phyloP scores from a whole-genome alignment of 2,329 filamentous ascomycete genomes.

The Dactylonectria estremocensis region DNA sequence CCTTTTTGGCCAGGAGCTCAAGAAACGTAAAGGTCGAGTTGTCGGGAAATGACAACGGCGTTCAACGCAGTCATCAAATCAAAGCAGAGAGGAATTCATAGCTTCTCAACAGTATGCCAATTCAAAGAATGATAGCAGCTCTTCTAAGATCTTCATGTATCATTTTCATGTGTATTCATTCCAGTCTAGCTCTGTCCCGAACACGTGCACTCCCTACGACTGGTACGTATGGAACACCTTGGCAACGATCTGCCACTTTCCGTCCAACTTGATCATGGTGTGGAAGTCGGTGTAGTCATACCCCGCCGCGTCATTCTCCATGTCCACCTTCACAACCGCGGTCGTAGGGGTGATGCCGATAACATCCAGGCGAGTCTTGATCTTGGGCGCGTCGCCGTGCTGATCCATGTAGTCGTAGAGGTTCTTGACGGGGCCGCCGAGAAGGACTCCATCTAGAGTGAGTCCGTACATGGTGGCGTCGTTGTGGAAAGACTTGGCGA shows the following conservation, averaged over 20 bases:
- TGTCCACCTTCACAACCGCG: constrained; percentile 34
- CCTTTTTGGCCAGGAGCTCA: background rate
- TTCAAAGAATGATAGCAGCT: background rate
- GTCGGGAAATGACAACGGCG: constrained; percentile 4
- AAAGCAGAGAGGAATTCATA: too few species aligned
- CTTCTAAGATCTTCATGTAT: background rate
- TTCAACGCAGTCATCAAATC: background rate
- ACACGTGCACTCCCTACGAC: background rate
- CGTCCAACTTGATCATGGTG: constrained; percentile 36
- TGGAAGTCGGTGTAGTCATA: constrained; percentile 32
- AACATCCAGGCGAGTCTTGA: constrained; percentile 33
- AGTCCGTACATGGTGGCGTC: constrained; percentile 34
- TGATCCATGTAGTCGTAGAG: constrained; percentile 14
- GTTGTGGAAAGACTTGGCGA: constrained; percentile 31
- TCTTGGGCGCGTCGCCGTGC: constrained; percentile 13
- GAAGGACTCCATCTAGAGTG: constrained; percentile 3
- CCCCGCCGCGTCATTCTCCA: constrained; percentile 29
- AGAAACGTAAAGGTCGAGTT: background rate
- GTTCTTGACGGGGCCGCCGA: constrained; percentile 13
- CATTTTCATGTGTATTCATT: background rate
- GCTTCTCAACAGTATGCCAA: too few species aligned
- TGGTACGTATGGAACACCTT: constrained; percentile 32
- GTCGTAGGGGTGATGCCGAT: constrained; percentile 37
- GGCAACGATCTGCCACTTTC: constrained; percentile 30
- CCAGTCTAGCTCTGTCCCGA: background rate